Evolutionary conservation across 2,329 filamentous ascomycete species (phyloP).

Genomic region (Aspergillus eucalypticola): DNA sequence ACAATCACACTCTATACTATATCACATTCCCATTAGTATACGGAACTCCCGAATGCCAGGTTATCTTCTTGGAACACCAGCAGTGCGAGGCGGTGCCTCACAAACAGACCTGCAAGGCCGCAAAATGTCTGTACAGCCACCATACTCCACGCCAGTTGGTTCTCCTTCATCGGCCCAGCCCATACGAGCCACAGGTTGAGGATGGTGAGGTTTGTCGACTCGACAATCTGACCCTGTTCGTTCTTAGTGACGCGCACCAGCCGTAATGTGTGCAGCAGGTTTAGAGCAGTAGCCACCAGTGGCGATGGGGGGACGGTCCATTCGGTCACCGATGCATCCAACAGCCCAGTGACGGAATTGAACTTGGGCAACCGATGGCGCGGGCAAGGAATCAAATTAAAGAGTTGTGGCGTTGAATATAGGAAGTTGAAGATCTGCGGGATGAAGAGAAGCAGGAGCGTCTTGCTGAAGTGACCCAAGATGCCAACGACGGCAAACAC

Average conservation of each 20-base stretch:
- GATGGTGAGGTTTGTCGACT: conserved; percentile 88
- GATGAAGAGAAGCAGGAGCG: conserved; percentile 82
- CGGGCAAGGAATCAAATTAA: conserved; percentile 86
- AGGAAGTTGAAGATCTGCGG: conserved; percentile 97
- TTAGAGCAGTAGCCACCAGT: conserved; percentile 64
- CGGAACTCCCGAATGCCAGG: conserved; percentile 30
- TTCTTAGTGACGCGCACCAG: conserved; percentile 70
- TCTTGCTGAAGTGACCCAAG: conserved; percentile 97
- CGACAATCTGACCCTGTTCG: conserved; percentile 67
- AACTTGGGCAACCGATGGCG: conserved; percentile 88
- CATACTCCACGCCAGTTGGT: conserved; percentile 76
- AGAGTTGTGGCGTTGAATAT: conserved; percentile 90
- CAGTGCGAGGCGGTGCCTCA: conserved; percentile 81
- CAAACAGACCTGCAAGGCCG: conserved; percentile 80
- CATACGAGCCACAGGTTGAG: conserved; percentile 96
- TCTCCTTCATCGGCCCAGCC: conserved; percentile 87
- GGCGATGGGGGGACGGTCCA: conserved; percentile 72
- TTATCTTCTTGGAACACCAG: conserved; percentile 93
- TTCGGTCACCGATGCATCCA: conserved; percentile 82
- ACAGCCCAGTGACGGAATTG: conserved; percentile 77
- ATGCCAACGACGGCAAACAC: conserved; percentile 97
- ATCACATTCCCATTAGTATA: conserved; percentile 1
- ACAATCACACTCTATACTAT: neutral
- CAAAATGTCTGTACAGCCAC: conserved; percentile 73
- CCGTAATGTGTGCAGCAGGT: conserved; percentile 66